Evolutionary conservation across 768 basidiomycete species (phyloP).

Genomic region (Coprinellus aureogranulatus): DNA sequence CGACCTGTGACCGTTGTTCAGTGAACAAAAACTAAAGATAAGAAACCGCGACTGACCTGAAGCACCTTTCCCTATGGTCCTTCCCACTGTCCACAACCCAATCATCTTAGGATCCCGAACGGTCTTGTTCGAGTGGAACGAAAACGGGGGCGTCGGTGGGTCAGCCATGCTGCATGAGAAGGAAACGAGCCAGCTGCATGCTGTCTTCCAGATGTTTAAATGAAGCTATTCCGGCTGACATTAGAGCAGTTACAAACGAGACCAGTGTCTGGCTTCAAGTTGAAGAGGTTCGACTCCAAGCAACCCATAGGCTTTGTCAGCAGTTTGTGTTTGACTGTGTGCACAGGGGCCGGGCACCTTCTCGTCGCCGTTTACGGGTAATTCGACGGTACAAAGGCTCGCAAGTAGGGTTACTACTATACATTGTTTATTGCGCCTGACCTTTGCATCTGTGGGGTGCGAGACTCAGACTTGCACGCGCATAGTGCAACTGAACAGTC

Average conservation of each 20-base stretch:
- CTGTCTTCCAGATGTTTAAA: constrained; percentile 12
- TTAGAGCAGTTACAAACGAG: constrained; percentile 5
- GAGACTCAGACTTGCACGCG: too few relatives aligned
- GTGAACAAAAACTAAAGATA: background rate
- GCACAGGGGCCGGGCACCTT: too few relatives aligned
- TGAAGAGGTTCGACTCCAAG: too few relatives aligned
- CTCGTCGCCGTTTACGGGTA: too few relatives aligned
- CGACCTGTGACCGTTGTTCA: constrained; percentile 53
- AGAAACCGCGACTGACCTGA: constrained; percentile 50
- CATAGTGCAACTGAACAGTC: too few relatives aligned
- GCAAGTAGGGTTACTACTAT: too few relatives aligned
- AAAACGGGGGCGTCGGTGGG: constrained; percentile 15
- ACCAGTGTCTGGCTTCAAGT: constrained; percentile 9
- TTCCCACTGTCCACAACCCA: constrained; percentile 80
- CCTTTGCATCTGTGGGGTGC: too few relatives aligned
- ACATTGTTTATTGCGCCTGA: too few relatives aligned
- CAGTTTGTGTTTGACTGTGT: too few relatives aligned
- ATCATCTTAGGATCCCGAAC: constrained; percentile 60
- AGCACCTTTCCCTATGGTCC: constrained; percentile 78
- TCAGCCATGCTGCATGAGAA: constrained; percentile 26
- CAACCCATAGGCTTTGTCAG: too few relatives aligned
- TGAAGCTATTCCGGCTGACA: constrained; percentile 20
- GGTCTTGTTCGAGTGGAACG: constrained; percentile 12
- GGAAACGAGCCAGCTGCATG: background rate
- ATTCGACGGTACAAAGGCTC: too few relatives aligned